Percentiles rank a stretch among this genome's conserved stretches.
These are phyloP conservation scores for Spatholobus suberectus DNA, from an alignment of 306 rosid genomes.

Conservation along the genomic window DNA sequence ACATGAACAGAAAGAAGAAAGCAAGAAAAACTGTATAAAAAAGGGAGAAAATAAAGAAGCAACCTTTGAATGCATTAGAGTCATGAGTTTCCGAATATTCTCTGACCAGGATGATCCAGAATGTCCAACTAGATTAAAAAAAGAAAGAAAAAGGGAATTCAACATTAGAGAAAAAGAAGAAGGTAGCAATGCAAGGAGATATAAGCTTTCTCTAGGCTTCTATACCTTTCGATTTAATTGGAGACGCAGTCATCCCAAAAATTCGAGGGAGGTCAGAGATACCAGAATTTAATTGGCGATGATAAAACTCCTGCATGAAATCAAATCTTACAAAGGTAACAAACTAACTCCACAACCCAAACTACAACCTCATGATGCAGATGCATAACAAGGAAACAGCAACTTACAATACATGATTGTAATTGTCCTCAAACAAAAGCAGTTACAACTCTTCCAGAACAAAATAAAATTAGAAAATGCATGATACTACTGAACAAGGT, in stretches of 20 bases:
- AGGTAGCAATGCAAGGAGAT: constrained; percentile 3
- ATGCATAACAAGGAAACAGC: neutral
- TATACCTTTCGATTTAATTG: constrained; percentile 82
- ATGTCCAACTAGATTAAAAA: constrained; percentile 58
- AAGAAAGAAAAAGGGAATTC: constrained; percentile 20
- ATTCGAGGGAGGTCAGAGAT: constrained; percentile 68
- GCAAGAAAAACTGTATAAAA: neutral
- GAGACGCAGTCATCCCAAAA: constrained; percentile 96
- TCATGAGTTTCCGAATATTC: constrained; percentile 64
- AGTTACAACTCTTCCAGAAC: neutral
- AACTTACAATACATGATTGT: constrained; percentile 4
- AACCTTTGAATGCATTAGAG: constrained; percentile 85
- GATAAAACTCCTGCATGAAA: constrained; percentile 82
- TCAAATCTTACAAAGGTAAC: constrained; percentile 29
- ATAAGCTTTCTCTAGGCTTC: neutral
- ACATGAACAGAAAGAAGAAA: neutral
- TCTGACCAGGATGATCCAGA: constrained; percentile 50
- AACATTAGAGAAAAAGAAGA: constrained; percentile 10
- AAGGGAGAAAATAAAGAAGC: constrained; percentile 26
- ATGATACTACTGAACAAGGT: neutral
- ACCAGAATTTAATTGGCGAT: constrained; percentile 49
- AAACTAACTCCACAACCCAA: no score
- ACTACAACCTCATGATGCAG: constrained; percentile 15
- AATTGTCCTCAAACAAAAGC: neutral
- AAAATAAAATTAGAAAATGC: constrained; percentile 8